phyloP scores from a whole-genome alignment of 2,329 filamentous ascomycete species.

The Sarocladiaceae sp. region DNA sequence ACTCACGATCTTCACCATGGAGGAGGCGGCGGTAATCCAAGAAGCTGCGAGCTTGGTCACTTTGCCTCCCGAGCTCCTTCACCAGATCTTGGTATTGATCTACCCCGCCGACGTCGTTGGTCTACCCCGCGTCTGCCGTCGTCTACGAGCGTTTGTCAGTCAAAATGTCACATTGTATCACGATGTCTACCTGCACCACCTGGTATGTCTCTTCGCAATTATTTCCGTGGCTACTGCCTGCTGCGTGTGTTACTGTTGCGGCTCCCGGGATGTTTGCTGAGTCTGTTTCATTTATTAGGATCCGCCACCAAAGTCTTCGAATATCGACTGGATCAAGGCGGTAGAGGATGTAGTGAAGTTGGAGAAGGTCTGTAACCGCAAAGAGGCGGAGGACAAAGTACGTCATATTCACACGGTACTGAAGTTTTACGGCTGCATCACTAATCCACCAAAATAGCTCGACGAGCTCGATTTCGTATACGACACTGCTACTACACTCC shows the following conservation, averaged over 20 bases:
- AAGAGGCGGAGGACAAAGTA: constrained; percentile 35
- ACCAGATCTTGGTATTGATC: constrained; percentile 54
- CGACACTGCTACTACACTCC: constrained; percentile 38
- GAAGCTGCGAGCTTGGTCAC: constrained; percentile 2
- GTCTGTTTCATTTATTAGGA: constrained; percentile 20
- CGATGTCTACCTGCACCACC: constrained; percentile 53
- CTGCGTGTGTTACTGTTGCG: neutral
- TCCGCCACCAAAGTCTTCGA: constrained; percentile 22
- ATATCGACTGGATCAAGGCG: constrained; percentile 38
- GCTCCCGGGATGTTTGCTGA: neutral
- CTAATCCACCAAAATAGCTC: constrained; percentile 23
- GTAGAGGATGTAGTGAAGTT: constrained; percentile 41
- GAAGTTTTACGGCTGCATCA: neutral
- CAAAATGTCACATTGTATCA: constrained; percentile 58
- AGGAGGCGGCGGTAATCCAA: neutral
- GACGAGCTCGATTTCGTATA: constrained; percentile 45
- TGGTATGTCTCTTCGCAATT: constrained; percentile 39
- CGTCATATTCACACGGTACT: constrained; percentile 4
- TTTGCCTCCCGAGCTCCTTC: constrained; percentile 60
- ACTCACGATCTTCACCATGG: neutral
- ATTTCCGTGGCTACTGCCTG: neutral
- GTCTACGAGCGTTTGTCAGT: constrained; percentile 49
- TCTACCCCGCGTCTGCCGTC: constrained; percentile 47
- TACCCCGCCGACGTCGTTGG: constrained; percentile 51
- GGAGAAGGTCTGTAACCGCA: constrained; percentile 34